phyloP scores from a whole-genome alignment of 1,284 basidiomycete species.

The Ustanciosporium gigantosporum region DNA sequence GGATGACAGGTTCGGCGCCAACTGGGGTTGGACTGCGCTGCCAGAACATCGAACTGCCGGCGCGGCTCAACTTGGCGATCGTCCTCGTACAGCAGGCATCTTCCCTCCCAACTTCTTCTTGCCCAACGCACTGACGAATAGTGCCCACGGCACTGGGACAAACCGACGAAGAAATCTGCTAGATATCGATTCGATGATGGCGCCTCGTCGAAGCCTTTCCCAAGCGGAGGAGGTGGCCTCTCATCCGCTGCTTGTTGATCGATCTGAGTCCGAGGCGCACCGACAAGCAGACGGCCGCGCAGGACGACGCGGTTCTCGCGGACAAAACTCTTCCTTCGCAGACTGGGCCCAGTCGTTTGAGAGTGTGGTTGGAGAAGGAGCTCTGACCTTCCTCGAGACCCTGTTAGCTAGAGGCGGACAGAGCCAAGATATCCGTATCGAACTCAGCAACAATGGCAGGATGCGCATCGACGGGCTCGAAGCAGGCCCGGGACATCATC shows the following conservation, averaged over 20 bases:
- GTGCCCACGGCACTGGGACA: slow-evolving; percentile 13
- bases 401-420: slow-evolving; percentile 64
- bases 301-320: slow-evolving; percentile 4
- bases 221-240: slow-evolving; percentile 63
- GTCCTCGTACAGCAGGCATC: slow-evolving; percentile 11
- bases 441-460: slow-evolving; percentile 41
- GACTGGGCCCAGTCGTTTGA: slow-evolving; percentile 73
- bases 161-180: slow-evolving; percentile 33
- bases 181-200: slow-evolving; percentile 39
- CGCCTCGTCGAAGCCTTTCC: slow-evolving; percentile 20
- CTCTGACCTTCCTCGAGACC: slow-evolving; percentile 80
- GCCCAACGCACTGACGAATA: slow-evolving; percentile 22
- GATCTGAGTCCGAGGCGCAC: slow-evolving; percentile 23
- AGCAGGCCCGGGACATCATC: slow-evolving; percentile 4
- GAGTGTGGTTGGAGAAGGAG: slow-evolving; percentile 78
- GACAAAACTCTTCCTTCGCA: slow-evolving; percentile 14
- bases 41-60: slow-evolving; percentile 10
- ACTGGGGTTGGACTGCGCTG: slow-evolving; percentile 54
- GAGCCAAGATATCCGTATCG: slow-evolving; percentile 48
- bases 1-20: slow-evolving; percentile 58
- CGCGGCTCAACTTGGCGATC: slow-evolving; percentile 9
- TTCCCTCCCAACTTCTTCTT: slow-evolving; percentile 49
- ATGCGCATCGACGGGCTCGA: slow-evolving; percentile 47
- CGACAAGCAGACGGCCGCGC: slow-evolving; percentile 15
- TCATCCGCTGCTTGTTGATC: slow-evolving; percentile 80